Evolutionary conservation across 805 yeast species (phyloP).

Genomic region (Priceomyces fermenticarens): DNA sequence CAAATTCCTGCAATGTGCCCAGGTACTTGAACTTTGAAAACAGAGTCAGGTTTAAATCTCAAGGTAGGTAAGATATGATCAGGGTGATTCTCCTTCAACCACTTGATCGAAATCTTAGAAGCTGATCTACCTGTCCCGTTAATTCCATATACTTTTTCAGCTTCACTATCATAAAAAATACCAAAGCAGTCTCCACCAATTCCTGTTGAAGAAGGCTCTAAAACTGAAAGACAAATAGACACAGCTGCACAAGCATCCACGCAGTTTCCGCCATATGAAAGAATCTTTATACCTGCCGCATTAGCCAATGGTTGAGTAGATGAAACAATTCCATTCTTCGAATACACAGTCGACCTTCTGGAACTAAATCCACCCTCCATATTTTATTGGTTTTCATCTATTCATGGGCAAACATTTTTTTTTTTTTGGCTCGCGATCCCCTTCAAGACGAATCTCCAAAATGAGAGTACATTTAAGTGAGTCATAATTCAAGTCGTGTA

Average conservation of each 20-base stretch:
- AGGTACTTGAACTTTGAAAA: constrained; percentile 67
- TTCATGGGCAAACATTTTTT: too few species aligned
- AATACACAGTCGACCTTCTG: constrained; percentile 71
- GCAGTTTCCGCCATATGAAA: constrained; percentile 71
- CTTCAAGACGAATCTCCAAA: too few species aligned
- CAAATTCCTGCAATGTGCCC: constrained; percentile 82
- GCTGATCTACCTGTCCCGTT: constrained; percentile 80
- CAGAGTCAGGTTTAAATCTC: constrained; percentile 52
- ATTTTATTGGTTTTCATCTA: too few species aligned
- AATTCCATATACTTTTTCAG: constrained; percentile 57
- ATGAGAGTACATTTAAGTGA: too few species aligned
- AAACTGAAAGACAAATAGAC: constrained; percentile 51
- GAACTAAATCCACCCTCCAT: constrained; percentile 29
- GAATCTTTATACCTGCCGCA: constrained; percentile 65
- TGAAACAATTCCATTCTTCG: constrained; percentile 68
- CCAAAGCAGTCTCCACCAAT: constrained; percentile 70
- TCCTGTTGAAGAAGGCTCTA: constrained; percentile 63
- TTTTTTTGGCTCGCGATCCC: too few species aligned
- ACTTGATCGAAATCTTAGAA: constrained; percentile 42
- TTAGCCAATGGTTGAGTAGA: constrained; percentile 77
- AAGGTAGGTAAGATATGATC: constrained; percentile 24
- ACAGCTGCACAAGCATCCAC: constrained; percentile 64
- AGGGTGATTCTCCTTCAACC: constrained; percentile 26
- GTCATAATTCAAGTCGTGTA: too few species aligned
- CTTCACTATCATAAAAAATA: constrained; percentile 49